Base-by-base conservation (phyloP, 129 eudicot species). In the Pittosporum tobira region DNA sequence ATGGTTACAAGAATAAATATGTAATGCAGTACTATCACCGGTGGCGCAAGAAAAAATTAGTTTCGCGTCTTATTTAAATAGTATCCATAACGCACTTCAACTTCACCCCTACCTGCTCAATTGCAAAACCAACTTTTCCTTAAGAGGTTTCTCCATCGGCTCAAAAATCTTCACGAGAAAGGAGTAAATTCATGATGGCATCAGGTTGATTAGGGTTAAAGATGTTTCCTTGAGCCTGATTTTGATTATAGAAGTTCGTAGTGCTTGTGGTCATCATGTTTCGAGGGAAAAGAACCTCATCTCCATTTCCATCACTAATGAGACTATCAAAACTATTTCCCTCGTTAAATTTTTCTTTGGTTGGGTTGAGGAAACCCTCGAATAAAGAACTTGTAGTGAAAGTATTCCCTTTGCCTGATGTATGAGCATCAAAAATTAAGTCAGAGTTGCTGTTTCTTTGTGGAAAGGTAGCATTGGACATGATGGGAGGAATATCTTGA, bases 401-500 rank as follows among this genome's bases (percentile, higher is more conserved):
- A 24, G 25, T 3, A 19, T 64, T 53, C 13, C 16, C 62, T 16
- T 56, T 63, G 54, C 29, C 34, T 36, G 36, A 19, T 22, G 25
- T 48, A 10, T 40, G 46, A 20, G 60, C 59, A 43, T 53, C 62
- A 18, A 29, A 49, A 6, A 20, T 59, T 14, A 20, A 5, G 49
- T 58, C 44, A 37, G 30, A 18, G 58, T 42, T 48, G 59, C 11
- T 60, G 68, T 42, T 44, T 20, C 38, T 52, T 57, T 48, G 57
- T 42, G 73, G 75, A 69, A 64, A 27, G 43, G 38, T 72, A 55
- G 59, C 50, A 68, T 40, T 63, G 20, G 71, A 71, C 67, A 50
- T 37, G 0, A 68, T 51, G 0, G 57, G 52, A 43, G 80, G 83
- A 66, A 77, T 74, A 45, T 66, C 53, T 18, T 74, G 88, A 53